A percentile compares a stretch with the other conserved stretches of the same genome.
phyloP scores from a whole-genome alignment of 768 basidiomycete genomes.

The Mycena chlorophos region DNA sequence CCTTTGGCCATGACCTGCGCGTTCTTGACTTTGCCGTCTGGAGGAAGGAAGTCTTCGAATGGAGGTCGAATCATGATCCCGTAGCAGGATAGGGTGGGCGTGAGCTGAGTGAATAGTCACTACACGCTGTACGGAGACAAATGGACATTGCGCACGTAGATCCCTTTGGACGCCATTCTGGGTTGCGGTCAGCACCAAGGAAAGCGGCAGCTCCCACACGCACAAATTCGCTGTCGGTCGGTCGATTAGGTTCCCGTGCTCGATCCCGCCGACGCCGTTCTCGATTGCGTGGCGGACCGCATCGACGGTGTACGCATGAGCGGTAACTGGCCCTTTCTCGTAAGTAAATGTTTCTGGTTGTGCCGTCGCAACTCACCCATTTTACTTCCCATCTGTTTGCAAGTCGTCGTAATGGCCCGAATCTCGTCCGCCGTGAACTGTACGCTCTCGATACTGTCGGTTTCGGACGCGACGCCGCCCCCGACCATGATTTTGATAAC shows the following conservation, averaged over 20 bases:
- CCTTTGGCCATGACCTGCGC: conserved; percentile 42
- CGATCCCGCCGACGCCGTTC: conserved; percentile 46
- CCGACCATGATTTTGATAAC: conserved; percentile 43
- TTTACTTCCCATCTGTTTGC: conserved; percentile 40
- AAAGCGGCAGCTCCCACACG: neutral
- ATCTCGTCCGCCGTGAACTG: conserved; percentile 47
- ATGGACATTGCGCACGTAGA: conserved; percentile 29
- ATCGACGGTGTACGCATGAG: conserved; percentile 39
- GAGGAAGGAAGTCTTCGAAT: conserved; percentile 41
- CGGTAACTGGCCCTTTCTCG: conserved; percentile 23
- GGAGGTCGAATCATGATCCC: conserved; percentile 44
- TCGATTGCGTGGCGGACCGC: conserved; percentile 45
- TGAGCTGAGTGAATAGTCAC: conserved; percentile 23
- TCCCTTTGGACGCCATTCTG: conserved; percentile 41
- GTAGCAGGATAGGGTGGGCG: conserved; percentile 45
- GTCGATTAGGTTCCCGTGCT: conserved; percentile 48
- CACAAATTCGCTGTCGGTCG: conserved; percentile 37
- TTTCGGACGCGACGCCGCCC: conserved; percentile 44
- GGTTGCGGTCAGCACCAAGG: neutral
- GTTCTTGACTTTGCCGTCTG: conserved; percentile 40
- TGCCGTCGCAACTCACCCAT: conserved; percentile 33
- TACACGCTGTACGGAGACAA: neutral
- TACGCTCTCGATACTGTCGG: conserved; percentile 44
- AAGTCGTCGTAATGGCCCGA: conserved; percentile 42
- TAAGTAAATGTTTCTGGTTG: neutral